Percentiles rank a stretch among this genome's conserved stretches.
Evolutionary conservation across 371 early-diverging fungal genomes (phyloP).

Genomic region (Gilbertella persicaria): DNA sequence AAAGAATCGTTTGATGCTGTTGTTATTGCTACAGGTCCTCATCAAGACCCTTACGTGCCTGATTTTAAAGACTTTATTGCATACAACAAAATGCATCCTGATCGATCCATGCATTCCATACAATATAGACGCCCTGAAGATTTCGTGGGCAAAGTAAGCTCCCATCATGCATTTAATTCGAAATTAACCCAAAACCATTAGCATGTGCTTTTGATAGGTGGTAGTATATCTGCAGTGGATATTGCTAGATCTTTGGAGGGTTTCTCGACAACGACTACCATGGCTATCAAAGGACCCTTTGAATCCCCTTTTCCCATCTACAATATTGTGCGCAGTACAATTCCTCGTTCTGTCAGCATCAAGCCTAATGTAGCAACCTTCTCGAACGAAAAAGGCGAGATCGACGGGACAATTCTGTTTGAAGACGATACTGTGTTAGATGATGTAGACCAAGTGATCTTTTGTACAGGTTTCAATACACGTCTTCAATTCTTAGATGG

Average conservation of each 20-base stretch:
- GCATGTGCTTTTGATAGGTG: conserved; percentile 44
- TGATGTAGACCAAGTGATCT: conserved; percentile 60
- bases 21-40: conserved; percentile 34
- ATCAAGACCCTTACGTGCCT: conserved; percentile 40
- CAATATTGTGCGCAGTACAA: conserved; percentile 20
- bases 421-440: conserved; percentile 56
- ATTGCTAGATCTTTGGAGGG: conserved; percentile 31
- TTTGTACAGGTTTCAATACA: conserved; percentile 66
- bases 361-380: conserved; percentile 27
- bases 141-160: conserved; percentile 37
- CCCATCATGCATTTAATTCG: not conserved
- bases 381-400: conserved; percentile 22
- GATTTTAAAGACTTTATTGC: conserved; percentile 27
- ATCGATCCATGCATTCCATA: conserved; percentile 31
- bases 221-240: conserved; percentile 40
- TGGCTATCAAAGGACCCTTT: conserved; percentile 29
- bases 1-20: conserved; percentile 45
- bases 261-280: conserved; percentile 28
- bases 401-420: conserved; percentile 45
- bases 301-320: conserved; percentile 14
- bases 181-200: not conserved
- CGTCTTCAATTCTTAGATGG: conserved; percentile 55
- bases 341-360: conserved; percentile 22
- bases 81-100: conserved; percentile 31
- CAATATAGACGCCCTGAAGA: conserved; percentile 38